Base-by-base conservation (phyloP, 2,329 filamentous ascomycete genomes). In the Ophioceras dolichostomum region DNA sequence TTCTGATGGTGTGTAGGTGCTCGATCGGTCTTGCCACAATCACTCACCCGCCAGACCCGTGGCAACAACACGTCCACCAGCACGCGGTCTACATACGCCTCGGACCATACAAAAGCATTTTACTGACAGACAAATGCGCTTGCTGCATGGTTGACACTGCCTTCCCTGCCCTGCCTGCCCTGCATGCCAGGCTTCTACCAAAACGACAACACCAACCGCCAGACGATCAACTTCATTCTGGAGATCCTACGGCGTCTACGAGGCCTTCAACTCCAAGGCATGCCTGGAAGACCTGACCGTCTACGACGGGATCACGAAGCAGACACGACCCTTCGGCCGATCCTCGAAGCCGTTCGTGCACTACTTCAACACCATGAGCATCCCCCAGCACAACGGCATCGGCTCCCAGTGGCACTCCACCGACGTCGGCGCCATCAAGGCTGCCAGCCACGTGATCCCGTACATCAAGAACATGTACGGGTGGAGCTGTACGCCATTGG, bases 371-470 rank as follows among this genome's bases (percentile, higher is more conserved):
- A 76, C 69, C 1, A 70, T 64, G 9, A 73, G 73, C 1, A 70
- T 78, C 32, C 49, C 79, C 45, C 68, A 76, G 45, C 70, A 78
- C 47, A 76, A 77, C 43, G 73, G 77, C 47, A 72, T 76, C 41
- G 65, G 61, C 2, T 72, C 73, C 6, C 60, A 64, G 44, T 75
- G 61, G 45, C 74, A 79, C 47, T 73, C 70, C 0, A 78, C 72
- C 0, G 74, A 79, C 47, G 64, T 76, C 7, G 72, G 73, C 0
- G 68, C 75, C 38, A 60, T 77, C 47, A 78, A 79, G 51, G 52
- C 78, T 7, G 73, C 73, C 3, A 75, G 68, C 46, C 70, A 77
- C 45, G 46, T 77, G 34, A 65, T 68, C 43, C 68, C 74, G 52
- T 79, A 66, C 51, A 68, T 75, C 32, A 67, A 64, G 39, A 44